Percentiles rank a stretch among this genome's conserved stretches.
Conservation (phyloP, 2,329 filamentous ascomycete species). For the Diaporthe vexans region DNA sequence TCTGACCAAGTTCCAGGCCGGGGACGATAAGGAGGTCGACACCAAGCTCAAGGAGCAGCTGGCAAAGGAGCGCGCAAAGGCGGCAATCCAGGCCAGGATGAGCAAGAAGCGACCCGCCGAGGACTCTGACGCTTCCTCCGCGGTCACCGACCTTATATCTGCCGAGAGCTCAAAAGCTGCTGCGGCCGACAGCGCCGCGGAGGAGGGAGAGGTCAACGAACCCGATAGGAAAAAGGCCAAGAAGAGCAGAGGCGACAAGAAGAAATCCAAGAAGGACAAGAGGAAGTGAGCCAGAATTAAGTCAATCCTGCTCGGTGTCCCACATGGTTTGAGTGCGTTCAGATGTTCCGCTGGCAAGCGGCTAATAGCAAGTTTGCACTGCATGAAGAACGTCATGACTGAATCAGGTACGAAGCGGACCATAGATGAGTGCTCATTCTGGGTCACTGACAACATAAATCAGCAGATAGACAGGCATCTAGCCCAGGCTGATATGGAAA, state of each 20-base stretch:
- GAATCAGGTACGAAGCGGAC: conserved; percentile 4
- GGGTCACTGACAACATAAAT: background rate
- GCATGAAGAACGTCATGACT: background rate
- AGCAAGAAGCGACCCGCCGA: conserved; percentile 54
- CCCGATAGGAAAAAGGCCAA: conserved; percentile 63
- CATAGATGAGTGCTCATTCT: background rate
- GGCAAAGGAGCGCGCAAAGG: conserved; percentile 68
- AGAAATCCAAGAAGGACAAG: conserved; percentile 47
- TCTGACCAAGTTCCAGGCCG: conserved; percentile 49
- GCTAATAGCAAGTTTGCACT: background rate
- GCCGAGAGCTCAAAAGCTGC: conserved; percentile 45
- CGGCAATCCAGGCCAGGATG: conserved; percentile 52
- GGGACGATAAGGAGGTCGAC: conserved; percentile 66
- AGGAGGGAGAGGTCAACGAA: conserved; percentile 46
- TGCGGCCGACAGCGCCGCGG: conserved; percentile 36
- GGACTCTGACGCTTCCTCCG: conserved; percentile 38
- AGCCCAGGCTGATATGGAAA: background rate
- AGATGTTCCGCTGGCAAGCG: background rate
- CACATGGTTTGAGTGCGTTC: background rate
- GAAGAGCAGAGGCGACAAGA: conserved; percentile 56
- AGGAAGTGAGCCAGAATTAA: conserved; percentile 33
- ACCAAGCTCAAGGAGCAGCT: conserved; percentile 68
- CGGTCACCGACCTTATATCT: conserved; percentile 27
- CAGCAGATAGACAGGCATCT: background rate
- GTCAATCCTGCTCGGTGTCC: background rate